Evolutionary conservation across 2,329 filamentous ascomycete genomes (phyloP), one percentile per base, ranked within the genome.

Genomic region (Ceratocystiopsis minuta): DNA sequence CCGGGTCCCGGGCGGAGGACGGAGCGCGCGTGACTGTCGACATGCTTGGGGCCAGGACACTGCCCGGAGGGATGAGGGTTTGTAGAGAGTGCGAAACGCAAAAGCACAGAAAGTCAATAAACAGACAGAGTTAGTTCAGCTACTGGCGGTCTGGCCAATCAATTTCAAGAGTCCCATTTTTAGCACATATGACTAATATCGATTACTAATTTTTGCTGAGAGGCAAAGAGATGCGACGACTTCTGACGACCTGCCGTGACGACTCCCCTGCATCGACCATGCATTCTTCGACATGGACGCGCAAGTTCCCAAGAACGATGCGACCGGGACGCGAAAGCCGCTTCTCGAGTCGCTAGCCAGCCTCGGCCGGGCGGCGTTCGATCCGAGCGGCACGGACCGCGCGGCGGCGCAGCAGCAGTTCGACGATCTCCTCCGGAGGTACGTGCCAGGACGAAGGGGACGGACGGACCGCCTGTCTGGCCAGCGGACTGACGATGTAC

Each of bases 21-120:
- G 43, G 46, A 41, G 37, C 41, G 34, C 39, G 44, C 15, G 44
- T 10, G 54, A 60, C 59, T 54, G 57, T 57, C 53, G 68, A 63
- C 68, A 74, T 74, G 39, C 55, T 63, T 7, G 20, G n/a, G n/a
- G 52, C 58, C 59, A 57, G 59, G 54, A 56, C 63, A 66, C 67
- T 57, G 54, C 62, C 61, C 20, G 13, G 28, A 13, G 18, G 34
- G 20, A n/a, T 36, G 36, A 32, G 28, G 31, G 31, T 32, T 32
- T 4, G 31, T 14, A 38, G n/a, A 11, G 36, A 40, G 42, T 42
- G 16, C 36, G 15, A 16, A 39, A 43, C 34, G 34, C 34, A 34
- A 35, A 42, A 34, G 32, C 32, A 16, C 7, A n/a, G 7, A 35
- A n/a, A 16, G 34, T 35, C 13, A 35, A 35, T 35, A 35, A 35